Evolutionary conservation across 768 basidiomycete species (phyloP), one percentile per base, ranked within the genome.

Genomic region (Auriscalpium orientale): DNA sequence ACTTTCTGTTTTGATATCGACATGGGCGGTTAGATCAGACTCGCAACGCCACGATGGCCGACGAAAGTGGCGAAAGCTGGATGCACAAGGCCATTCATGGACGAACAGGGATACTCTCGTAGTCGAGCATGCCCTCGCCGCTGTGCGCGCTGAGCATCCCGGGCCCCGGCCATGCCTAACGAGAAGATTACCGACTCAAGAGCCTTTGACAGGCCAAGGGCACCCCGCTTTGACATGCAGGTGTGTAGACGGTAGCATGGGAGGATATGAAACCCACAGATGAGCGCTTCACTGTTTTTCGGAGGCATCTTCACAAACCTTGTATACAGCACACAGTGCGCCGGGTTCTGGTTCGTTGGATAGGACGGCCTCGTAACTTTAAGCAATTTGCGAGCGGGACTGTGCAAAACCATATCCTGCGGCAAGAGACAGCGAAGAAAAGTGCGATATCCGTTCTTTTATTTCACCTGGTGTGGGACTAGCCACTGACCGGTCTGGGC

Each of bases 371-470:
- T 68, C 2, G 65, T 9, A 84, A 89, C 58, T 66, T 91, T 8
- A 89, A 90, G 0, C 91, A 88, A 74, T 92, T 90, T 9, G 89
- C 87, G 13, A 92, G 89, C 60, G 90, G 90, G 43, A 93, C 92
- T 67, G 83, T 93, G 45, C 81, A 82, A 83, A 93, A 92, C 71
- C 87, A 90, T 66, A 65, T 91, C 3, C 66, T 93, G 46, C 74
- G 89, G 35, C 28, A 28, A 28, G 70, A 44, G 76, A 80, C 9
- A 63, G 86, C 43, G 81, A 76, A 22, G 62, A 68, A 62, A 74
- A 70, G 53, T 69, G 69, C 7, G 28, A 2, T 28, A 7, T 28
- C 28, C 28, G 28, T 28, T 28, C 28, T 4, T 28, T 28, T 7
- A 28, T 28, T 7, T 28, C 28, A 1, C 28, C 4, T 28, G 28